phyloP scores from a whole-genome alignment of 1,284 basidiomycete species.

The Coniferiporia sulphurascens region DNA sequence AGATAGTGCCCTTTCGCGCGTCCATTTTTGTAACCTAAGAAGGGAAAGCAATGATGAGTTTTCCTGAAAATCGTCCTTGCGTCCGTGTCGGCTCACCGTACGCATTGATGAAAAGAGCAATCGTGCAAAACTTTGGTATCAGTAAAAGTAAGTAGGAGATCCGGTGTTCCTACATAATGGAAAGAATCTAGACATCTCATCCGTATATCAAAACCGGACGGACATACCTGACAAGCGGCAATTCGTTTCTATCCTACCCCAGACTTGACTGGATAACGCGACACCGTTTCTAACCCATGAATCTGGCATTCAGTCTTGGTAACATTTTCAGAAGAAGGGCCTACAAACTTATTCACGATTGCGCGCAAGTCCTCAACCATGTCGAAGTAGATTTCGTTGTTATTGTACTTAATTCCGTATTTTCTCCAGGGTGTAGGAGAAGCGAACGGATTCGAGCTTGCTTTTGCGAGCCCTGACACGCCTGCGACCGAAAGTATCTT shows the following conservation, averaged over 20 bases:
- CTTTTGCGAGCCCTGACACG: slow-evolving; percentile 40
- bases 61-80: background rate
- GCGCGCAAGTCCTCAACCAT: slow-evolving; percentile 81
- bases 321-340: background rate
- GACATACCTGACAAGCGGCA: slow-evolving; percentile 70
- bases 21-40: slow-evolving; percentile 73
- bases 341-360: slow-evolving; percentile 73
- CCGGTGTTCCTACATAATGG: slow-evolving; percentile 69
- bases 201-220: background rate
- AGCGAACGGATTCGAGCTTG: slow-evolving; percentile 67
- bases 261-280: slow-evolving; percentile 66
- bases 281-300: slow-evolving; percentile 58
- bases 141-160: slow-evolving; percentile 76
- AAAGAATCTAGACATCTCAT: slow-evolving; percentile 6
- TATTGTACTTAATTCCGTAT: slow-evolving; percentile 77
- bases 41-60: background rate
- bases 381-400: slow-evolving; percentile 95
- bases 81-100: slow-evolving; percentile 48
- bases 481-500: slow-evolving; percentile 69
- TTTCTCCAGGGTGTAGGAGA: slow-evolving; percentile 95
- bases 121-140: slow-evolving; percentile 75
- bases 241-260: slow-evolving; percentile 81
- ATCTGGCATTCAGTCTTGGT: background rate
- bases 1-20: slow-evolving; percentile 73
- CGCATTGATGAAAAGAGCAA: slow-evolving; percentile 87